Evolutionary conservation across 177 flowering plant species (phyloP).

Genomic region (Vitis hybrid): DNA sequence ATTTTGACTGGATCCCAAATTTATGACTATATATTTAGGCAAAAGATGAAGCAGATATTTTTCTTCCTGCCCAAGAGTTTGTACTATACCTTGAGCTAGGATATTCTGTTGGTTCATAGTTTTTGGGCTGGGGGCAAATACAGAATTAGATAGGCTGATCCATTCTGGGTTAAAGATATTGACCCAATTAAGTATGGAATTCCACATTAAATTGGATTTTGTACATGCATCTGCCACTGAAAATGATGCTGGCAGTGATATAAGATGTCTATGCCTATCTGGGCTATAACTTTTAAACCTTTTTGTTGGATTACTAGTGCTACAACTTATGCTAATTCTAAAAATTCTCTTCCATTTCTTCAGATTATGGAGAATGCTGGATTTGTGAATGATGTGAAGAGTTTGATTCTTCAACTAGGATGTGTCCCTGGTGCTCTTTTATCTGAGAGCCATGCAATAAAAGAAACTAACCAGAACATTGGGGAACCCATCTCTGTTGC

Average conservation of each 20-base stretch:
- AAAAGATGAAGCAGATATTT: neutral
- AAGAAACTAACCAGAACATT: conserved; percentile 25
- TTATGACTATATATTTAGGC: neutral
- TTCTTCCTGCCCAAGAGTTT: neutral
- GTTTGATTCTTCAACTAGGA: conserved; percentile 63
- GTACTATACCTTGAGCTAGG: neutral
- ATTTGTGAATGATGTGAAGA: conserved; percentile 66
- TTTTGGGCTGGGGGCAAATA: neutral
- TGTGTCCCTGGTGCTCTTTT: conserved; percentile 54
- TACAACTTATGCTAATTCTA: neutral
- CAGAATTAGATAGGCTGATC: neutral
- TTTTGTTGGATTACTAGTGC: neutral
- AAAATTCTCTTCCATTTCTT: conserved; percentile 11
- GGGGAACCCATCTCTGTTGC: conserved; percentile 26
- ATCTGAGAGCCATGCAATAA: conserved; percentile 32
- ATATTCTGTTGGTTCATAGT: neutral
- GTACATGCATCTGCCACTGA: neutral
- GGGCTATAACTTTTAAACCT: neutral
- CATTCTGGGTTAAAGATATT: neutral
- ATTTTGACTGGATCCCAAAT: neutral
- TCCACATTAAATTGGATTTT: neutral
- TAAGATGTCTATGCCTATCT: neutral
- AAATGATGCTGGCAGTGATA: neutral
- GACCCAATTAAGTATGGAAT: neutral
- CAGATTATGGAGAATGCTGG: conserved; percentile 78